phyloP scores from a whole-genome alignment of 2,329 filamentous ascomycete species.

The Cylindrodendrum hubeiense region DNA sequence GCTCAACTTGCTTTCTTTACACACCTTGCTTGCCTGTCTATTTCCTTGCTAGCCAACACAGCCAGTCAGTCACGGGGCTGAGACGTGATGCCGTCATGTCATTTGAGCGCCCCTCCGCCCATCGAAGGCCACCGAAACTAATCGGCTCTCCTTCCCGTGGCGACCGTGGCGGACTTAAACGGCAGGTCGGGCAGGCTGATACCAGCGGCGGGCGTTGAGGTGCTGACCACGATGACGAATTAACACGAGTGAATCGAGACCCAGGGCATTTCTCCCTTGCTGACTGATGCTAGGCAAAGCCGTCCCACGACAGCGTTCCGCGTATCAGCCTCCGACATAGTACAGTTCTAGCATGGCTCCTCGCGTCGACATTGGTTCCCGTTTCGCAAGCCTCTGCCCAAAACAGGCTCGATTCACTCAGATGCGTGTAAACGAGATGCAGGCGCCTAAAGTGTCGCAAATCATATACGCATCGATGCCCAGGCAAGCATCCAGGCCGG shows the following conservation, averaged over 20 bases:
- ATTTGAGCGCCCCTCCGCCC: conserved; percentile 12
- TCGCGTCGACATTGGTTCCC: not conserved
- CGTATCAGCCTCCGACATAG: not conserved
- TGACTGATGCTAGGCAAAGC: conserved; percentile 13
- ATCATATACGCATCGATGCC: conserved; percentile 16
- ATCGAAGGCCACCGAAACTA: conserved; percentile 23
- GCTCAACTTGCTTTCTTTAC: not conserved
- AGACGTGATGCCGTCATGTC: conserved; percentile 12
- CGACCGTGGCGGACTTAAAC: conserved; percentile 11
- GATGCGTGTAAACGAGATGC: conserved; percentile 14
- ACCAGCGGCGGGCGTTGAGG: conserved; percentile 3
- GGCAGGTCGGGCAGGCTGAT: conserved; percentile 8
- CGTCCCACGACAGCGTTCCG: not conserved
- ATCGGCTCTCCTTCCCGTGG: conserved; percentile 4
- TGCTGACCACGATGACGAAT: conserved; percentile 15
- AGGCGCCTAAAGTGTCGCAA: conserved; percentile 6
- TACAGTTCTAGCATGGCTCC: not conserved
- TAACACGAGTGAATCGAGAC: conserved; percentile 4
- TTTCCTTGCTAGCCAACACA: not conserved
- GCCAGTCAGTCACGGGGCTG: not conserved
- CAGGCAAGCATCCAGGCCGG: conserved; percentile 12
- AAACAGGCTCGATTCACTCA: conserved; percentile 5
- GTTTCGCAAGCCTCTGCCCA: not conserved
- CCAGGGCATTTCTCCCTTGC: conserved; percentile 4
- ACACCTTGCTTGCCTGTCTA: not conserved